Base-by-base conservation (phyloP, 306 rosid genomes). In the Coriaria nepalensis region DNA sequence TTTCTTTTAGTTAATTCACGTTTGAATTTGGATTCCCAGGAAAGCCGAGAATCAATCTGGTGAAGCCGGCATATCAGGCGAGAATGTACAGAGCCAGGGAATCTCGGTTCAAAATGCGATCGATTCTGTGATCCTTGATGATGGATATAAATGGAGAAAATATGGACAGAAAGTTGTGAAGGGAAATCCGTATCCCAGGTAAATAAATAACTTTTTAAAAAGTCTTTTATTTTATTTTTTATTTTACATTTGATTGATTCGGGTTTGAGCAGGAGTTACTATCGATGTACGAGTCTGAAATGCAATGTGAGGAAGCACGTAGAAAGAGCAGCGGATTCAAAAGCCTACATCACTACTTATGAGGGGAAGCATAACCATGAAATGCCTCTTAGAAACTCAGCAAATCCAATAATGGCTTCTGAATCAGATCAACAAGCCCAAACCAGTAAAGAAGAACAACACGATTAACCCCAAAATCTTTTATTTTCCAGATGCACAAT, bases 281-380 rank as follows among this genome's bases (percentile, higher is more conserved):
- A 85, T 43, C 75, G 95, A 73, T 90, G 95, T 54, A 90, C 95
- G 4, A 78, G 71, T 42, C 62, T 69, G 43, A 81, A 85, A 67
- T 90, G 98, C 66, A 77, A 69, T 10, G 92, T 81, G 46, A 77
- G 95, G 9, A 90, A 84, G 47, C 95, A 90, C 29, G 95, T 90
- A 47, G 98, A 90, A 57, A 78, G 93, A 77, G 78, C 94, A 57
- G 70, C 82, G 0, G 98, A 84, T 40, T 94, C 95, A 14, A 75
- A 61, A 57, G 74, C 98, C 56, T 90, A 81, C 55, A 74, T 90
- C 56, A 90, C 95, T 2, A 90, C 94, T 5, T 90, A 90, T 37
- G 98, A 85, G 68, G 98, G 98, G 60, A 90, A 85, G 47, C 95
- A 90, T 69, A 90, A 90, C 72, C 92, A 90, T 66, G 87, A 77